A percentile compares a stretch with the other conserved stretches of the same genome.
Evolutionary conservation across 257 asterid genomes (phyloP).

Genomic region (Paraleonurus japonicus): DNA sequence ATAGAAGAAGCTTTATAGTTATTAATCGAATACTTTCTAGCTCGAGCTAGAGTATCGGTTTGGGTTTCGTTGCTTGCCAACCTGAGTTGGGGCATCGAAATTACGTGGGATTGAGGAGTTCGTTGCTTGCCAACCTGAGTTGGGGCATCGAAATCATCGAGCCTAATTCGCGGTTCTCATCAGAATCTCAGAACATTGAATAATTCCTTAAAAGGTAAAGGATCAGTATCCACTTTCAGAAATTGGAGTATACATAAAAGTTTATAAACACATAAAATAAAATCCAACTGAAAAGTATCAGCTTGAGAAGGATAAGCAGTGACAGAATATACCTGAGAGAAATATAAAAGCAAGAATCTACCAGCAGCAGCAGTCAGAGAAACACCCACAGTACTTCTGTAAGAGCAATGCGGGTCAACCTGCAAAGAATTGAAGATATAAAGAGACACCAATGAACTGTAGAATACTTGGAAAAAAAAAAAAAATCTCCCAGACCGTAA

Average conservation of each 20-base stretch:
- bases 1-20: no score
- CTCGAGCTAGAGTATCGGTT: no score
- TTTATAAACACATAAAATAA: slow-evolving; percentile 1
- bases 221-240: not conserved
- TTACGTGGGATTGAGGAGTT: no score
- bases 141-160: no score
- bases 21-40: no score
- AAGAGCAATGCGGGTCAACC: slow-evolving; percentile 99
- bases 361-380: slow-evolving; percentile 69
- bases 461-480: slow-evolving; percentile 15
- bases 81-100: no score
- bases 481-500: slow-evolving; percentile 3
- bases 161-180: no score
- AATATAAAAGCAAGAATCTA: slow-evolving; percentile 83
- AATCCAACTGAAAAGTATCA: slow-evolving; percentile 10
- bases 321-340: slow-evolving; percentile 59
- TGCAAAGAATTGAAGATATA: slow-evolving; percentile 39
- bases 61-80: no score
- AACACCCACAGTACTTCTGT: slow-evolving; percentile 56
- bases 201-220: slow-evolving; percentile 4
- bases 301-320: slow-evolving; percentile 22
- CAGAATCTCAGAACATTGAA: slow-evolving; percentile 3
- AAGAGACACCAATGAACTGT: slow-evolving; percentile 8
- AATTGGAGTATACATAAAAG: not conserved
- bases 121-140: no score